A percentile compares a stretch with the other conserved stretches of the same genome.
These are phyloP conservation scores for Candida verbasci DNA, from an alignment of 805 yeast species.

Conservation along the genomic window DNA sequence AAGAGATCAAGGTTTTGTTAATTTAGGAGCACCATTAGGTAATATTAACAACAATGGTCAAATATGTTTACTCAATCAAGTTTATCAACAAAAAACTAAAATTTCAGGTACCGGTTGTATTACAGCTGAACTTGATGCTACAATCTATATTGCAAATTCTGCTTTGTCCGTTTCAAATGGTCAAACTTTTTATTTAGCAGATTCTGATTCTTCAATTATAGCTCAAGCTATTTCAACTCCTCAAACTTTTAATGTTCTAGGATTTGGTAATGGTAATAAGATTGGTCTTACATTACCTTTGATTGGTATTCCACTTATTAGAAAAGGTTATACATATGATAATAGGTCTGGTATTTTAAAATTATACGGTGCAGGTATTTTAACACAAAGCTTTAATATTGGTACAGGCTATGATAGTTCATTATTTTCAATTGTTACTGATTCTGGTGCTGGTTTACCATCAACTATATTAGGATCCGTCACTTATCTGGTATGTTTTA, in stretches of 20 bases:
- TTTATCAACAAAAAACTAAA: conserved; percentile 16
- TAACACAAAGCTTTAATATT: conserved; percentile 4
- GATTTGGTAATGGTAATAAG: conserved; percentile 17
- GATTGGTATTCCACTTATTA: neutral
- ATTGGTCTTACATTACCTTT: neutral
- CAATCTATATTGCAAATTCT: conserved; percentile 10
- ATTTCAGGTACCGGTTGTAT: conserved; percentile 23
- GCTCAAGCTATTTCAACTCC: conserved; percentile 11
- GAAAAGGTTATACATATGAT: conserved; percentile 7
- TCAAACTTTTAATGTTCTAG: conserved; percentile 17
- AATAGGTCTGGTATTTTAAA: conserved; percentile 16
- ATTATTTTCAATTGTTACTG: neutral
- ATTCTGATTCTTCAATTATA: conserved; percentile 13
- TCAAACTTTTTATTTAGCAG: conserved; percentile 17
- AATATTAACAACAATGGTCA: conserved; percentile 20
- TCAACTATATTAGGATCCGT: conserved; percentile 14
- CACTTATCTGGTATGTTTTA: conserved; percentile 6
- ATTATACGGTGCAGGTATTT: conserved; percentile 3
- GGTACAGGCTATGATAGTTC: conserved; percentile 4
- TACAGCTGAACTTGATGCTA: conserved; percentile 13
- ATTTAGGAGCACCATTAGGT: conserved; percentile 12
- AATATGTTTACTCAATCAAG: conserved; percentile 21
- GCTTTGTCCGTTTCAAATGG: conserved; percentile 9
- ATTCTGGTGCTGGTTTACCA: conserved; percentile 13
- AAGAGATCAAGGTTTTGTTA: conserved; percentile 11